Evolutionary conservation across 2,329 filamentous ascomycete genomes (phyloP).

Genomic region (Aspergillus eucalypticola): DNA sequence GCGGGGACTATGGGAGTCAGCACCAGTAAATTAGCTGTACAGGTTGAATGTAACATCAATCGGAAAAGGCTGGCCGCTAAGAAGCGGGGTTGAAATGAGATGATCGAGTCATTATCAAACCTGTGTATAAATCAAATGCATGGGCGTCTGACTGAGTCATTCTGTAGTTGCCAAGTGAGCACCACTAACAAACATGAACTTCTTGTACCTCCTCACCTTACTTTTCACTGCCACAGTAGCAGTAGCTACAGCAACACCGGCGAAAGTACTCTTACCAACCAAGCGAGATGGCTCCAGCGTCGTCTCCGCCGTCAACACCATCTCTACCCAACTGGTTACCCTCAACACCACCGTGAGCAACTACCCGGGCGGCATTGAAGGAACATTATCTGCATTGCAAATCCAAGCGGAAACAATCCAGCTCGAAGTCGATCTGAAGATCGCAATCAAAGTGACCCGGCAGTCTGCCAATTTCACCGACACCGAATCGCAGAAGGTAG

Average conservation of each 20-base stretch:
- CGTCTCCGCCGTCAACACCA: conserved; percentile 14
- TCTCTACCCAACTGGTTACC: conserved; percentile 16
- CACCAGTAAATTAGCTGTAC: neutral
- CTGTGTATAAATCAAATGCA: no score
- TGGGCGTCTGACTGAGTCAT: no score
- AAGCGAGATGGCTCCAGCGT: conserved; percentile 21
- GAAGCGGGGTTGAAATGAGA: neutral
- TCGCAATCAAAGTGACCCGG: conserved; percentile 11
- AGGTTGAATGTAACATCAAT: neutral
- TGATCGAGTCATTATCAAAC: neutral
- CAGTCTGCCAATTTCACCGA: conserved; percentile 19
- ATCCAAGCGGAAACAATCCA: conserved; percentile 19
- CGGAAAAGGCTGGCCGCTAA: neutral
- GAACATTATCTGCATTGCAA: conserved; percentile 17
- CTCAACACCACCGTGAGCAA: conserved; percentile 20
- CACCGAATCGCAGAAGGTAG: conserved; percentile 17
- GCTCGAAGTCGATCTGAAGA: conserved; percentile 13
- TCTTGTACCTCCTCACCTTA: conserved; percentile 11
- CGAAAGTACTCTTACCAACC: neutral
- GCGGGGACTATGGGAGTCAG: neutral
- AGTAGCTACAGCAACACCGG: conserved; percentile 13
- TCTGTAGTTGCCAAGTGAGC: neutral
- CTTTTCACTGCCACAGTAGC: conserved; percentile 1
- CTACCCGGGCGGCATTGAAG: conserved; percentile 19
- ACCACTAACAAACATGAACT: neutral